Evolutionary conservation across 1,139 yeast species (phyloP), one percentile per base, ranked within the genome.

Genomic region (Pichia sp.): DNA sequence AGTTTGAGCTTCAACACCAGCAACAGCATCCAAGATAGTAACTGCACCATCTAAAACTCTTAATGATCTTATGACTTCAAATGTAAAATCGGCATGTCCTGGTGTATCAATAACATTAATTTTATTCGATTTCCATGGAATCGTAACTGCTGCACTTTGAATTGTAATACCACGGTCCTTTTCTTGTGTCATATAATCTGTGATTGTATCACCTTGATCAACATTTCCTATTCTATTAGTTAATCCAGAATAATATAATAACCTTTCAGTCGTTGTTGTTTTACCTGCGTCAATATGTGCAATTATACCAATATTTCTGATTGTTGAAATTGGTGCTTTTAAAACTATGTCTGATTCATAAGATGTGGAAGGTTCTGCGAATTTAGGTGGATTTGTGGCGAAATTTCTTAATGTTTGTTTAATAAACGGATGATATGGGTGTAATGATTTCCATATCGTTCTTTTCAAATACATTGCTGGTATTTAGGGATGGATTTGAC

Each of bases 1-100:
- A 0, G 99, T 93, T 66, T 95, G 98, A 0, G 99, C 95, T 64
- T 93, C 99, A 0, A 93, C 99, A 16, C 99, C 99, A 1, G 97
- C 98, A 5, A 93, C 98, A 0, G 88, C 96, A 70, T 93, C 99
- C 51, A 93, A 71, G 14, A 93, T 87, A 0, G 96, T 86, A 6
- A 93, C 95, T 0, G 91, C 95, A 1, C 98, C 97, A 69, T 93
- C 99, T 19, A 93, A 72, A 1, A 93, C 97, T 56, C 96, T 76
- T 55, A 93, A 76, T 0, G 98, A 84, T 53, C 98, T 73, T 3
- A 83, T 87, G 8, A 95, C 99, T 67, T 93, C 99, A 67, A 91
- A 93, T 0, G 96, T 87, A 66, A 93, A 93, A 67, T 93, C 99
- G 0, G 97, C 98, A 69, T 93, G 99, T 0, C 99, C 99, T 1